Evolutionary conservation across 2,329 filamentous ascomycete genomes (phyloP).

Genomic region (Trichoderma lentiforme): DNA sequence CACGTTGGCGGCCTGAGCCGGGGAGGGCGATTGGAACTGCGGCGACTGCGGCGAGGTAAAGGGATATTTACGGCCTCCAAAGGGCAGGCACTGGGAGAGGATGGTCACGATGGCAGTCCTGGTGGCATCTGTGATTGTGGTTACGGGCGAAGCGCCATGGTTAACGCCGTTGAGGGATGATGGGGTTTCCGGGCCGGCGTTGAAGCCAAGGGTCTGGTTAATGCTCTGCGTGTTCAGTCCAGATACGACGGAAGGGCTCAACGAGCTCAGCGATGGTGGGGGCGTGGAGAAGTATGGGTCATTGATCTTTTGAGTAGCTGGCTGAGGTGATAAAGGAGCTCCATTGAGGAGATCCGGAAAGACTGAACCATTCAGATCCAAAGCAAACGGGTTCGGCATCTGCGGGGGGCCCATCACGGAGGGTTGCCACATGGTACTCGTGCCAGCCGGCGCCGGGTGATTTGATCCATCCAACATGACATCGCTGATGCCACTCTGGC

Average conservation of each 20-base stretch:
- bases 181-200: constrained; percentile 66
- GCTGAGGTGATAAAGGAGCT: constrained; percentile 74
- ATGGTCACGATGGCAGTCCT: constrained; percentile 59
- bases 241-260: constrained; percentile 69
- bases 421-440: constrained; percentile 65
- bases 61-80: constrained; percentile 62
- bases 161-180: constrained; percentile 66
- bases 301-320: constrained; percentile 64
- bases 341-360: constrained; percentile 74
- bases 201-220: constrained; percentile 64
- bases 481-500: constrained; percentile 87
- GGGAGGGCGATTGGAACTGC: constrained; percentile 47
- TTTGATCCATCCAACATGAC: constrained; percentile 82
- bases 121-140: constrained; percentile 64
- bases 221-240: constrained; percentile 59
- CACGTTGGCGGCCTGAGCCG: constrained; percentile 55
- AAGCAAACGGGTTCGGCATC: constrained; percentile 65
- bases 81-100: constrained; percentile 54
- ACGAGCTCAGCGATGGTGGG: constrained; percentile 67
- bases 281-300: constrained; percentile 79
- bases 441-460: constrained; percentile 52
- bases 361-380: constrained; percentile 70
- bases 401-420: constrained; percentile 67
- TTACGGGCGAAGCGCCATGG: constrained; percentile 55
- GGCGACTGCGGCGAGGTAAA: constrained; percentile 55